Evolutionary conservation across 306 rosid genomes (phyloP).

Genomic region (Malus sieversii): DNA sequence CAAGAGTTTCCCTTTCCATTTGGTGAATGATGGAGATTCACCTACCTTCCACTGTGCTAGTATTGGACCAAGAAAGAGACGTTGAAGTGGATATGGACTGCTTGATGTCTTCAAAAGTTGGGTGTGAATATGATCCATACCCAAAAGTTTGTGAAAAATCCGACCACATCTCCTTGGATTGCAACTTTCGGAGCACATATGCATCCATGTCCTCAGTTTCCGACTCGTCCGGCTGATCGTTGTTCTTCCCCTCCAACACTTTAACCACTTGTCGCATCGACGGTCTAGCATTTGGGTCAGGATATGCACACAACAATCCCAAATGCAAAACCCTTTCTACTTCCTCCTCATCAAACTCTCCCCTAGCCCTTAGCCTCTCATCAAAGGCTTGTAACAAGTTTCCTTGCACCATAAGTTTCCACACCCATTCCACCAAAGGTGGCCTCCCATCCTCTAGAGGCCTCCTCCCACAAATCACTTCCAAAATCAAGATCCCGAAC

Average conservation of each 20-base stretch:
- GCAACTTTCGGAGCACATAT: constrained; percentile 42
- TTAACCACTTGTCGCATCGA: constrained; percentile 67
- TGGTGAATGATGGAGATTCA: constrained; percentile 21
- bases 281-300: constrained; percentile 62
- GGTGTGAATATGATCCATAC: constrained; percentile 32
- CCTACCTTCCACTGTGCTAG: constrained; percentile 35
- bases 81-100: constrained; percentile 34
- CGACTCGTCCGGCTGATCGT: constrained; percentile 24
- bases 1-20: neutral
- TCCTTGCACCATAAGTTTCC: constrained; percentile 47
- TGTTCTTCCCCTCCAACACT: constrained; percentile 52
- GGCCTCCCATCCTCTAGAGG: constrained; percentile 70
- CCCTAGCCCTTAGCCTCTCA: constrained; percentile 36
- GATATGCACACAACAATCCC: constrained; percentile 74
- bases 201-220: constrained; percentile 45
- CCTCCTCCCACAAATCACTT: constrained; percentile 80
- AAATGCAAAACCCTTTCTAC: constrained; percentile 51
- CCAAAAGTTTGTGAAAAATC: constrained; percentile 34
- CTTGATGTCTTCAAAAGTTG: constrained; percentile 59
- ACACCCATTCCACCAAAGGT: constrained; percentile 51
- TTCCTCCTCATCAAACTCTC: constrained; percentile 38
- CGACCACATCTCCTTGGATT: constrained; percentile 33
- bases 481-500: constrained; percentile 68
- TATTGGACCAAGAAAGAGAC: constrained; percentile 46
- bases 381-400: constrained; percentile 43